Percentiles rank a stretch among this genome's conserved stretches.
These are phyloP conservation scores for Haematococcus lacustris DNA, from an alignment of 139 green algal genomes.

Conservation along the genomic window DNA sequence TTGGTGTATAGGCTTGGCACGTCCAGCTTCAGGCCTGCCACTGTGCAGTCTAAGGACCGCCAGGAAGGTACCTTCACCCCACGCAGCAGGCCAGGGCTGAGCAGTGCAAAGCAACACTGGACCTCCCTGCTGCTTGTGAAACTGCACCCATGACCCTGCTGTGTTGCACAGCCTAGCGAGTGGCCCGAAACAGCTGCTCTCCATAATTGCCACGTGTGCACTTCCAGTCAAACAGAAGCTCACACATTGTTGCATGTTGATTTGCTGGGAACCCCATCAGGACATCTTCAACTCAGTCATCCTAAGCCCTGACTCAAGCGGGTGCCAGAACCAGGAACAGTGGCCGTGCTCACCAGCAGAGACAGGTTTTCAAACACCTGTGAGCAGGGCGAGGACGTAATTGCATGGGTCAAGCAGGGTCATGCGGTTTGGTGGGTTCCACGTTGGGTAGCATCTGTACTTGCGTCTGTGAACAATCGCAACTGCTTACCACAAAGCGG, in stretches of 20 bases:
- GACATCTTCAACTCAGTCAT: no score
- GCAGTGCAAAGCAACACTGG: background rate
- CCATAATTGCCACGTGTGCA: background rate
- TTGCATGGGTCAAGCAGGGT: background rate
- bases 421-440: no score
- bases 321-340: background rate
- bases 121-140: background rate
- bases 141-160: background rate
- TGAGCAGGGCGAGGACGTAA: no score
- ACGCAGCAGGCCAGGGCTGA: background rate
- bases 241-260: no score
- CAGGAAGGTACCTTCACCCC: slow-evolving; percentile 3
- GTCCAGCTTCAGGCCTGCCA: background rate
- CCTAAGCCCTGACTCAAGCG: no score
- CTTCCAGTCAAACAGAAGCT: background rate
- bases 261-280: no score
- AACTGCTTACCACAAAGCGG: background rate
- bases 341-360: background rate
- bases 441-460: no score
- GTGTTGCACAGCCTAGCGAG: background rate
- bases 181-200: background rate
- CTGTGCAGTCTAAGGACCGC: background rate
- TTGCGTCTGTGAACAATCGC: no score
- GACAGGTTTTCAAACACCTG: background rate
- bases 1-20: slow-evolving; percentile 3